These are phyloP conservation scores for Solanum rostratum DNA, from an alignment of 257 asterid species.

Conservation along the genomic window DNA sequence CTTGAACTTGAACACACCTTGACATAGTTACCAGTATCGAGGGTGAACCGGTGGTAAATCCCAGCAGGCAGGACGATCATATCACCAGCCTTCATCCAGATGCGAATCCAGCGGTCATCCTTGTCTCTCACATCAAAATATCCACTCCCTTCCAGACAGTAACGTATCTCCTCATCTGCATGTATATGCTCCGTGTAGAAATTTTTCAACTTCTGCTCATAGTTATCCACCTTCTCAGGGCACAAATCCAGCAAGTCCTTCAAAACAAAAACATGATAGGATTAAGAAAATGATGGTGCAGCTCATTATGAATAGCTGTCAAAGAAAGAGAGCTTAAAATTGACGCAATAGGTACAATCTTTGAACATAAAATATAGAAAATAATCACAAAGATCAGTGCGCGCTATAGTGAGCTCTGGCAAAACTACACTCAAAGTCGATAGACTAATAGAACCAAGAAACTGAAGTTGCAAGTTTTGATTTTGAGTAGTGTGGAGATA, in stretches of 20 bases:
- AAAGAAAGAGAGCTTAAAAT: no score
- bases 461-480: neutral
- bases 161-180: slow-evolving; percentile 76
- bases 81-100: slow-evolving; percentile 65
- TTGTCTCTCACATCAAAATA: slow-evolving; percentile 69
- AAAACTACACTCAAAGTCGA: neutral
- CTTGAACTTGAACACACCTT: slow-evolving; percentile 29
- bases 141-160: slow-evolving; percentile 67
- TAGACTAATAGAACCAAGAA: neutral
- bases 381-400: neutral
- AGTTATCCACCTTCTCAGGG: slow-evolving; percentile 73
- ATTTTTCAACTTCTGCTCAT: slow-evolving; percentile 66
- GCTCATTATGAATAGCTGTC: neutral
- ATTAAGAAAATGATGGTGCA: neutral
- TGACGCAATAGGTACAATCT: neutral
- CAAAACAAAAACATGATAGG: neutral
- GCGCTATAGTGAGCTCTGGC: neutral
- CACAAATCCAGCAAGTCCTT: slow-evolving; percentile 80
- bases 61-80: slow-evolving; percentile 77
- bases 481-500: neutral
- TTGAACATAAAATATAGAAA: neutral
- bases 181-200: slow-evolving; percentile 81
- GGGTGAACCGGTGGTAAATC: slow-evolving; percentile 86
- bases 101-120: slow-evolving; percentile 73
- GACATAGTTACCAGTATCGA: slow-evolving; percentile 49